Percentiles rank a stretch among this genome's conserved stretches.
These are phyloP conservation scores for Sugiyamaella americana DNA, from an alignment of 805 yeast genomes.

Conservation along the genomic window DNA sequence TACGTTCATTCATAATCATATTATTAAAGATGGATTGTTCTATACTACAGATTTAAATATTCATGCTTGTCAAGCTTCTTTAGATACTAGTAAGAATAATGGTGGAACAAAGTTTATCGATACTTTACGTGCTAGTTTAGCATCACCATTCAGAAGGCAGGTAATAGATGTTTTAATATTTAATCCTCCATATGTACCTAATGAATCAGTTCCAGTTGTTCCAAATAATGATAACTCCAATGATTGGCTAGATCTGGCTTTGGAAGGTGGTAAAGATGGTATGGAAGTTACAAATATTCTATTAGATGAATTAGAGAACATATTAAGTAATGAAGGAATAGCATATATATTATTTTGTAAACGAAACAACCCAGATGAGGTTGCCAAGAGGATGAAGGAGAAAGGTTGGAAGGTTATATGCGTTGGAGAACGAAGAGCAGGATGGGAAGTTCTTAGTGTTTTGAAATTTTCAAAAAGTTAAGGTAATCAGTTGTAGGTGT, in stretches of 20 bases:
- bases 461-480: slow-evolving; percentile 44
- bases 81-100: slow-evolving; percentile 38
- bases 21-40: slow-evolving; percentile 43
- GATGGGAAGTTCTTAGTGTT: slow-evolving; percentile 89
- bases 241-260: slow-evolving; percentile 82
- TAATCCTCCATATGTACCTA: slow-evolving; percentile 97
- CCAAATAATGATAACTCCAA: slow-evolving; percentile 60
- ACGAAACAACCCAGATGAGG: slow-evolving; percentile 68
- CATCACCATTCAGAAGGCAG: slow-evolving; percentile 41
- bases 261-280: slow-evolving; percentile 85
- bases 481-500: not conserved
- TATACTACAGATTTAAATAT: slow-evolving; percentile 79
- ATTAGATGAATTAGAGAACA: slow-evolving; percentile 45
- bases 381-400: slow-evolving; percentile 42
- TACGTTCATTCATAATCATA: slow-evolving; percentile 59
- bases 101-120: slow-evolving; percentile 35
- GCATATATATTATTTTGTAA: slow-evolving; percentile 93
- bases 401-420: slow-evolving; percentile 49
- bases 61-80: slow-evolving; percentile 56
- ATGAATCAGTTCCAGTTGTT: slow-evolving; percentile 44
- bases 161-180: slow-evolving; percentile 70
- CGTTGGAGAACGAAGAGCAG: slow-evolving; percentile 73
- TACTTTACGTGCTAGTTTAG: slow-evolving; percentile 51
- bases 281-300: slow-evolving; percentile 76
- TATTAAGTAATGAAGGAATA: slow-evolving; percentile 54